Conservation (phyloP, 2,329 filamentous ascomycete species). For the Aspergillus sp. region DNA sequence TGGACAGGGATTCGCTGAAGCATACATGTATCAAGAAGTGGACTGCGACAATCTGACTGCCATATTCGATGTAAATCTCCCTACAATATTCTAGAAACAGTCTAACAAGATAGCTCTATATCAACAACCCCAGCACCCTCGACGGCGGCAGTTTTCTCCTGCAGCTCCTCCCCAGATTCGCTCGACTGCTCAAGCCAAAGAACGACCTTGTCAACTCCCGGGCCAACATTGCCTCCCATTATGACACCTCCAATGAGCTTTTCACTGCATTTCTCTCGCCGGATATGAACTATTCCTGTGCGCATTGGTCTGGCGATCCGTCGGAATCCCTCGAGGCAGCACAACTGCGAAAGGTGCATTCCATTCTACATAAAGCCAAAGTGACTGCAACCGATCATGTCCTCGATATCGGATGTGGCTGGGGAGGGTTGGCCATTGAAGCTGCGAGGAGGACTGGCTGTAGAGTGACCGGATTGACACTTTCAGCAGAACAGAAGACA, state of each 20-base stretch:
- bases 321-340: conserved; percentile 45
- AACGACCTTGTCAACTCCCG: conserved; percentile 57
- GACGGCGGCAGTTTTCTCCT: conserved; percentile 5
- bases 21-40: conserved; percentile 69
- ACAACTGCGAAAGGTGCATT: conserved; percentile 62
- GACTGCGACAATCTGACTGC: conserved; percentile 61
- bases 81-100: conserved; percentile 31
- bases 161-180: conserved; percentile 3
- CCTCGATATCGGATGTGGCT: conserved; percentile 70
- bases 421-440: conserved; percentile 69
- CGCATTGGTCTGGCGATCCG: conserved; percentile 54
- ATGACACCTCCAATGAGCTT: conserved; percentile 57
- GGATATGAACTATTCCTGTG: conserved; percentile 50
- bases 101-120: conserved; percentile 50
- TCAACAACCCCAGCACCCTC: conserved; percentile 55
- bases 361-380: conserved; percentile 61
- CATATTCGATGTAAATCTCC: conserved; percentile 56
- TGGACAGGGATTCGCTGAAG: conserved; percentile 60
- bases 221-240: conserved; percentile 67
- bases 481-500: conserved; percentile 65
- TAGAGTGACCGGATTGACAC: conserved; percentile 62
- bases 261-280: conserved; percentile 19
- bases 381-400: conserved; percentile 64
- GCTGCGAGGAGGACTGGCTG: conserved; percentile 64
- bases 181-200: conserved; percentile 51